Conservation (phyloP, 2,329 filamentous ascomycete genomes). For the Colletotrichum lupini region DNA sequence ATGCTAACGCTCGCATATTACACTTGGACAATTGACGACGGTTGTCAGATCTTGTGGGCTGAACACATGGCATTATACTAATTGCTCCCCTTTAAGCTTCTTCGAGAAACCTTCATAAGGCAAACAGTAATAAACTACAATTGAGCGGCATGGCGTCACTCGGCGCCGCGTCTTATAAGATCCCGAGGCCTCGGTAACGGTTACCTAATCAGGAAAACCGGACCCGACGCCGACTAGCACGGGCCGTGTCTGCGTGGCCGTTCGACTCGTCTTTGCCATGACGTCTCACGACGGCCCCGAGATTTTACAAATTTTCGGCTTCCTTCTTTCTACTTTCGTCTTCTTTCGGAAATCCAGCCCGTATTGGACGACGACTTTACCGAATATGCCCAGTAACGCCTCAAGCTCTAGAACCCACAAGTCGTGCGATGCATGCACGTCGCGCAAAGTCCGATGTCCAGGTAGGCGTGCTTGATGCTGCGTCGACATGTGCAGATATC, state of each 20-base stretch:
- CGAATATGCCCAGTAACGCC: slow-evolving; percentile 4
- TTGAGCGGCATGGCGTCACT: neutral
- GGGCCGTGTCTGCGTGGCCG: neutral
- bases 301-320: neutral
- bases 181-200: slow-evolving; percentile 6
- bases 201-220: slow-evolving; percentile 8
- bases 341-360: neutral
- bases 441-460: slow-evolving; percentile 52
- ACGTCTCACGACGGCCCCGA: slow-evolving; percentile 5
- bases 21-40: neutral
- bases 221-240: slow-evolving; percentile 7
- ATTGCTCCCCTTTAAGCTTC: neutral
- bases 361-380: neutral
- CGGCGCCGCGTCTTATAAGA: neutral
- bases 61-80: neutral
- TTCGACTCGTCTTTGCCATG: neutral
- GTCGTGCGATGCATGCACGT: slow-evolving; percentile 52
- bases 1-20: neutral
- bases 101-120: neutral
- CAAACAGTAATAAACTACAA: neutral
- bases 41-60: neutral
- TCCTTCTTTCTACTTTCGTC: neutral
- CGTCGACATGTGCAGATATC: neutral
- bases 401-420: slow-evolving; percentile 36
- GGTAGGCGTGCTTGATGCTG: slow-evolving; percentile 38